These are phyloP conservation scores for Apiotrichum gamsii DNA, from an alignment of 1,284 basidiomycete species.

Conservation along the genomic window DNA sequence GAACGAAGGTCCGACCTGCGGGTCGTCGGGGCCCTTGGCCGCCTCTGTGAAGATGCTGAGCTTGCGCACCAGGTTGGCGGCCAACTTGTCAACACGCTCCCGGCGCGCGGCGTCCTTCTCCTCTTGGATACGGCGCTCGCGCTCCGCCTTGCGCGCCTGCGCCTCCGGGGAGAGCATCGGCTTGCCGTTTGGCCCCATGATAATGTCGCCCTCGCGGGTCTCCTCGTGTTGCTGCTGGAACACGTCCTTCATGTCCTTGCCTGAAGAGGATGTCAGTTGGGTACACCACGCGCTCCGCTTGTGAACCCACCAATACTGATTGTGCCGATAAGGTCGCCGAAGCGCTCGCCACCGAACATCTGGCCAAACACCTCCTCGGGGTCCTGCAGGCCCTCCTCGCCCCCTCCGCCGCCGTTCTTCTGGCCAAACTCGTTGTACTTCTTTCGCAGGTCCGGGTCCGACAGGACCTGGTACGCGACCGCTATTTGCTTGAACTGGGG, in stretches of 20 bases:
- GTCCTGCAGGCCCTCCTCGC: constrained; percentile 50
- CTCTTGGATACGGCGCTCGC: constrained; percentile 67
- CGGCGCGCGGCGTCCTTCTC: constrained; percentile 74
- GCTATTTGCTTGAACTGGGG: constrained; percentile 71
- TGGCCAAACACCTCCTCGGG: constrained; percentile 87
- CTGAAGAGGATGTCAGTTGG: too few species aligned
- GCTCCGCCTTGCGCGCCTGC: constrained; percentile 60
- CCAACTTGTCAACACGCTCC: constrained; percentile 73
- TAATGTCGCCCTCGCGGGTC: constrained; percentile 36
- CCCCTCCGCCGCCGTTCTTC: constrained; percentile 44
- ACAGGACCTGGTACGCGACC: constrained; percentile 77
- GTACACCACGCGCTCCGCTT: too few species aligned
- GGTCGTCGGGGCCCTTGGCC: constrained; percentile 63
- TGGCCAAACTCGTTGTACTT: constrained; percentile 83
- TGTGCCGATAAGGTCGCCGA: constrained; percentile 51
- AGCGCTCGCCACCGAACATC: constrained; percentile 64
- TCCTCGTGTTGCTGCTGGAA: constrained; percentile 85
- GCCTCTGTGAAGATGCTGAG: constrained; percentile 89
- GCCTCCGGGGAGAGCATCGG: constrained; percentile 70
- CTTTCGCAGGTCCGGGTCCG: constrained; percentile 71
- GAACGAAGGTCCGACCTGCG: constrained; percentile 53
- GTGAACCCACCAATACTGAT: constrained; percentile 49
- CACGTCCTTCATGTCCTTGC: constrained; percentile 95
- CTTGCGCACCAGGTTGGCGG: constrained; percentile 77
- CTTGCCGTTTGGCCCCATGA: constrained; percentile 44